phyloP scores from a whole-genome alignment of 139 green algal genomes.

The Picochlorum sp. region DNA sequence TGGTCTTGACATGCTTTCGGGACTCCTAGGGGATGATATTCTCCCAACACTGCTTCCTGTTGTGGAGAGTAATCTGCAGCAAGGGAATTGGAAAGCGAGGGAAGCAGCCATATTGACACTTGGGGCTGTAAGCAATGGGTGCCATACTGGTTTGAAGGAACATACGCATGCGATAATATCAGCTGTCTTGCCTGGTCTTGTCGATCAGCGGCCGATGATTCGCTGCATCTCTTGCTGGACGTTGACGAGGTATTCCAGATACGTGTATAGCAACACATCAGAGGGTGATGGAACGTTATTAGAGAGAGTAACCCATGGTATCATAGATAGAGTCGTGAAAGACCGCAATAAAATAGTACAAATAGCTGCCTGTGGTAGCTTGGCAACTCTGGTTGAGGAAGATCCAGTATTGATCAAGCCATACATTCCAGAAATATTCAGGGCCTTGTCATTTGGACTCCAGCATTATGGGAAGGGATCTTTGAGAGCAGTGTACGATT shows the following conservation, averaged over 20 bases:
- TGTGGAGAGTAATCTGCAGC: constrained; percentile 15
- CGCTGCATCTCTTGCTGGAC: constrained; percentile 77
- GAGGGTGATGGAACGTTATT: constrained; percentile 12
- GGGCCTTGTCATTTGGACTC: constrained; percentile 42
- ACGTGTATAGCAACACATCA: constrained; percentile 46
- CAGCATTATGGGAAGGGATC: constrained; percentile 59
- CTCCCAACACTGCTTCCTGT: constrained; percentile 81
- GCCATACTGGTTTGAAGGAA: constrained; percentile 58
- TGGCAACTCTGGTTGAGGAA: constrained; percentile 69
- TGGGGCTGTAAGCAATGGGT: constrained; percentile 85
- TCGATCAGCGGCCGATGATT: constrained; percentile 71
- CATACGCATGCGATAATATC: constrained; percentile 66
- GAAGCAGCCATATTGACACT: constrained; percentile 86
- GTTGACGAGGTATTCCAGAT: constrained; percentile 72
- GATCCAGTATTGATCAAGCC: not conserved
- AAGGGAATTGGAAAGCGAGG: constrained; percentile 57
- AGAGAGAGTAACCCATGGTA: constrained; percentile 49
- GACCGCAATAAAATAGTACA: constrained; percentile 87
- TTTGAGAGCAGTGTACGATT: constrained; percentile 78
- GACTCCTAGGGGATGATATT: constrained; percentile 71
- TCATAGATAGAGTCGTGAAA: constrained; percentile 49
- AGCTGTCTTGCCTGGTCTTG: constrained; percentile 65
- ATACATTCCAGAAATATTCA: constrained; percentile 1
- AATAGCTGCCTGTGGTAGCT: constrained; percentile 71
- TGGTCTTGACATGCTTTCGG: constrained; percentile 80